phyloP scores from a whole-genome alignment of 331 rosid species.

The Prunus yedoensis region DNA sequence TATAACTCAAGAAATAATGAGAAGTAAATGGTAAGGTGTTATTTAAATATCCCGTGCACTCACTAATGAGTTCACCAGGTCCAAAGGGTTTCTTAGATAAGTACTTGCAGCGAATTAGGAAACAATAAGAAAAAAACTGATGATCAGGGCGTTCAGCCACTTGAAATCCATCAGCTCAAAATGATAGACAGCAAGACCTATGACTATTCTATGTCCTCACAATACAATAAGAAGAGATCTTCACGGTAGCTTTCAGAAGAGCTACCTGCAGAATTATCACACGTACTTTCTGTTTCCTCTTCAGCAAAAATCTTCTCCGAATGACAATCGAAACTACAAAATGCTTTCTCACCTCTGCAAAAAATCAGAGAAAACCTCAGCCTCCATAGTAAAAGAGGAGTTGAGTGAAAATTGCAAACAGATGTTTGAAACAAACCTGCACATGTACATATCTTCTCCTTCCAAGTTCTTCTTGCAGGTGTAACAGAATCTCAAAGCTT shows the following conservation, averaged over 20 bases:
- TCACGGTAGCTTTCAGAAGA: constrained; percentile 57
- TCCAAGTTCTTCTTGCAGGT: constrained; percentile 53
- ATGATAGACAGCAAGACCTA: constrained; percentile 17
- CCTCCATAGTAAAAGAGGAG: constrained; percentile 7
- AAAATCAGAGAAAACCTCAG: constrained; percentile 17
- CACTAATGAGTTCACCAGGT: constrained; percentile 21
- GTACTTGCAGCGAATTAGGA: constrained; percentile 18
- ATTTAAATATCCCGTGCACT: constrained; percentile 4
- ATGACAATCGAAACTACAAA: constrained; percentile 55
- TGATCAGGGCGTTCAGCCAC: constrained; percentile 64
- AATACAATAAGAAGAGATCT: constrained; percentile 52
- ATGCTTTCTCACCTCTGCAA: constrained; percentile 56
- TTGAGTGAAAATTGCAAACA: not conserved
- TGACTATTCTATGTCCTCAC: constrained; percentile 1
- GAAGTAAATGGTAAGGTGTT: not conserved
- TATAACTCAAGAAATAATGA: not conserved
- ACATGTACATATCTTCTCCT: constrained; percentile 36
- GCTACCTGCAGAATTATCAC: constrained; percentile 34
- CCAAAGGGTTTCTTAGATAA: constrained; percentile 22
- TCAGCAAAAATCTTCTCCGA: constrained; percentile 40
- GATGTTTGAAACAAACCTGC: constrained; percentile 47
- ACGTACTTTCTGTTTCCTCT: constrained; percentile 43
- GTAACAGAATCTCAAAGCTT: constrained; percentile 37
- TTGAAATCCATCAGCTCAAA: constrained; percentile 47
- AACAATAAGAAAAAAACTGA: constrained; percentile 19